These are phyloP conservation scores for Cenchrus purpureus DNA, from an alignment of 176 grass and related monocot genomes.

Conservation along the genomic window DNA sequence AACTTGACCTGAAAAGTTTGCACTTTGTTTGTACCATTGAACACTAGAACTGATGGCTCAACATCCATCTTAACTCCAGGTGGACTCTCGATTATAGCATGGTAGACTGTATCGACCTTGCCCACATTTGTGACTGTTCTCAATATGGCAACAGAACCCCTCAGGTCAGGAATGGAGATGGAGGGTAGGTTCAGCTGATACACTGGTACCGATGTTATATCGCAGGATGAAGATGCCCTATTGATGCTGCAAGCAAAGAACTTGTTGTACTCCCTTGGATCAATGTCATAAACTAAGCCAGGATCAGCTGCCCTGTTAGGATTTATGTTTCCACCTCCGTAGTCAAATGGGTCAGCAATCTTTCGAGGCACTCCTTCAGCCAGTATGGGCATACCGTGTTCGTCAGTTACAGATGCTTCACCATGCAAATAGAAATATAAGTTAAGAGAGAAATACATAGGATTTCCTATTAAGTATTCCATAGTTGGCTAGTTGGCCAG, in stretches of 20 bases:
- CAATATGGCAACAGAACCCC: not conserved
- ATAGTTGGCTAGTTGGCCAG: not conserved
- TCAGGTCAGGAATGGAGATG: slow-evolving; percentile 26
- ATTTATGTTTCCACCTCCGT: slow-evolving; percentile 23
- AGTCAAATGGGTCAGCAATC: too few species aligned
- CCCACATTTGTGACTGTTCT: slow-evolving; percentile 44
- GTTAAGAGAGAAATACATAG: not conserved
- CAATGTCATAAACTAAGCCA: slow-evolving; percentile 40
- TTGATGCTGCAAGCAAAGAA: slow-evolving; percentile 34
- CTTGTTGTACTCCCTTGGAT: slow-evolving; percentile 24
- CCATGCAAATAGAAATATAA: not conserved
- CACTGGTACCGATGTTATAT: not conserved
- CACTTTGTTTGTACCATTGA: slow-evolving; percentile 13
- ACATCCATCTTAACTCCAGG: not conserved
- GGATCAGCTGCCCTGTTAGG: not conserved
- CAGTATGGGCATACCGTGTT: too few species aligned
- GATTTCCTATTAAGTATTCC: too few species aligned
- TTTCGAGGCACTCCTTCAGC: too few species aligned
- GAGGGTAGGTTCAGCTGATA: slow-evolving; percentile 40
- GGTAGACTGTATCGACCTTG: slow-evolving; percentile 25
- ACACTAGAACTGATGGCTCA: slow-evolving; percentile 31
- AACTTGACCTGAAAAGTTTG: slow-evolving; percentile 29
- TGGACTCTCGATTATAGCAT: not conserved
- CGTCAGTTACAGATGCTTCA: too few species aligned
- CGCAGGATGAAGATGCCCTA: not conserved